Base-by-base conservation (phyloP, 345 rosid species). In the Gossypium anomalum region DNA sequence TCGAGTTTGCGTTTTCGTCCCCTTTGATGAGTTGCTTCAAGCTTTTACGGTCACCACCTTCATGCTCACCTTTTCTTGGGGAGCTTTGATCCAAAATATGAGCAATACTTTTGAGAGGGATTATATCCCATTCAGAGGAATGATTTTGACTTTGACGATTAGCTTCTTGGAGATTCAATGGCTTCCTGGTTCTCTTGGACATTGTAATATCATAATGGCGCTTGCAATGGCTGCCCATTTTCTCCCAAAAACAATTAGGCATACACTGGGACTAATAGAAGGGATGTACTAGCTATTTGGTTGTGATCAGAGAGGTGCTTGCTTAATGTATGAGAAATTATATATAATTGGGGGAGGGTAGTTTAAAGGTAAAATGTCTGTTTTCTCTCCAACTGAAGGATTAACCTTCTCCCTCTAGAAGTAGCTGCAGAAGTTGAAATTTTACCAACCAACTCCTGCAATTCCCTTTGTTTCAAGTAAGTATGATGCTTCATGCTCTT, bases 161-260 rank as follows among this genome's bases (percentile, higher is more conserved):
- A 29, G 41, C 69, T 52, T 29, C 70, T 55, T 43, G 76, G 11
- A n/a, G 62, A n/a, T 60, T 10, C 38, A 19, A 20, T 59, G 97
- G 86, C 82, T 87, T 91, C 75, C 93, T 86, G 72, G 97, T 91
- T 84, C 97, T 86, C 81, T 74, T 89, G 3, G 93, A 91, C 93
- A 86, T 86, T 72, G 78, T 80, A 69, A 89, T 86, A 77, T 91
- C 97, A 34, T 82, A 86, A 56, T 71, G 81, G 11, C 66, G 66
- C 73, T 73, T 71, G 79, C 81, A 43, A 2, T 53, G 22, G 58
- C 80, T 86, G 63, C 80, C 87, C 93, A 89, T 91, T 51, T 20
- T 74, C 55, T 58, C 59, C 34, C 56, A 2, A 48, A 48, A 34
- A 34, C 41, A 29, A 4, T 29, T 29, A 4, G 38, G 38, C 38